These are phyloP conservation scores for Vanrija sp. DNA, from an alignment of 1,284 basidiomycete genomes.

Conservation along the genomic window DNA sequence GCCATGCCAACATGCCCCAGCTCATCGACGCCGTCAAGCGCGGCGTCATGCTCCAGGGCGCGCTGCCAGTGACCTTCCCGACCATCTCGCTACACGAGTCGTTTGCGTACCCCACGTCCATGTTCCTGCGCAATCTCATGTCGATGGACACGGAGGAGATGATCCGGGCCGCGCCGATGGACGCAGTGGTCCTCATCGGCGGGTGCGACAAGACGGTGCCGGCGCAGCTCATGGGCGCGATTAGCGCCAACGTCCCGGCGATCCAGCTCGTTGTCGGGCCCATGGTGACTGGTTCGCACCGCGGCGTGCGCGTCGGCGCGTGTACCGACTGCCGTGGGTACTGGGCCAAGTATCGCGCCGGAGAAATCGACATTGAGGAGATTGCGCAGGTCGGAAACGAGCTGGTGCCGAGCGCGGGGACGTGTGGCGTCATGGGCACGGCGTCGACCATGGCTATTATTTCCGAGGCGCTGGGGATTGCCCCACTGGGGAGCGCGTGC, in stretches of 20 bases:
- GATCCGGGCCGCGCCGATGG: constrained; percentile 46
- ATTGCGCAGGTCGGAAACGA: constrained; percentile 41
- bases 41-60: constrained; percentile 40
- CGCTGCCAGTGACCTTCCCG: constrained; percentile 42
- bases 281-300: constrained; percentile 44
- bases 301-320: constrained; percentile 41
- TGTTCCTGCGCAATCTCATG: constrained; percentile 48
- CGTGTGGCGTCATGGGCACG: constrained; percentile 47
- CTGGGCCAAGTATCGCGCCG: constrained; percentile 43
- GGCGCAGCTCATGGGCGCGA: constrained; percentile 46
- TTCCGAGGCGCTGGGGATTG: constrained; percentile 43
- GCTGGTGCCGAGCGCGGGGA: constrained; percentile 44
- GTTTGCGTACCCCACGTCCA: constrained; percentile 43
- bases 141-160: constrained; percentile 47
- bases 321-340: constrained; percentile 46
- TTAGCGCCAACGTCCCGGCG: constrained; percentile 42
- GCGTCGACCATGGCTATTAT: constrained; percentile 48
- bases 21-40: constrained; percentile 42
- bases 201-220: constrained; percentile 49
- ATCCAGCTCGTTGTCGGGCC: constrained; percentile 45
- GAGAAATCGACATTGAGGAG: constrained; percentile 44
- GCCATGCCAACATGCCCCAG: constrained; percentile 41
- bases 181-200: constrained; percentile 44
- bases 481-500: constrained; percentile 41
- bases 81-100: constrained; percentile 46